Evolutionary conservation across 106 monocot genomes (phyloP).

Genomic region (Platanthera zijinensis): DNA sequence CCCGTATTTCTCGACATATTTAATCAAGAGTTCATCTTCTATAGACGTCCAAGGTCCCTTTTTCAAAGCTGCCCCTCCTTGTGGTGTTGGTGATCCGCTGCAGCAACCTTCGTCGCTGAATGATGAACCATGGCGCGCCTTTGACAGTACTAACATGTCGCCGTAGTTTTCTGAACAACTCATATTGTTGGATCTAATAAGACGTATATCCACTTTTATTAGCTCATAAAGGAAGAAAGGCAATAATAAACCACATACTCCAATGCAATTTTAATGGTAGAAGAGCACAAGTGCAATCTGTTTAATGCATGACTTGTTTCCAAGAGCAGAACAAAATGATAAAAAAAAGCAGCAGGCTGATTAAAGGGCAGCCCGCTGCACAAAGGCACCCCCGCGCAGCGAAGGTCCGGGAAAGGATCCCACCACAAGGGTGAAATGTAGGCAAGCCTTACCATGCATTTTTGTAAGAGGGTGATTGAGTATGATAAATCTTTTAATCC

Average conservation of each 20-base stretch:
- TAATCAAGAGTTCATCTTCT: slow-evolving; percentile 60
- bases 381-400: too few species aligned
- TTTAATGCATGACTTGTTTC: neutral
- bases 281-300: neutral
- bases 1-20: slow-evolving; percentile 63
- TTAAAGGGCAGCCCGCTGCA: too few species aligned
- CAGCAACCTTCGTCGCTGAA: slow-evolving; percentile 25
- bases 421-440: too few species aligned
- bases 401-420: too few species aligned
- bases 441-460: too few species aligned
- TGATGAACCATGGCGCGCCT: slow-evolving; percentile 22
- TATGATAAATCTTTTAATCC: too few species aligned
- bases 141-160: slow-evolving; percentile 8
- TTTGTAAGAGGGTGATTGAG: too few species aligned
- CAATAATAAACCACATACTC: neutral
- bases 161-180: slow-evolving; percentile 12
- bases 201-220: neutral
- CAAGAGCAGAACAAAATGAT: neutral
- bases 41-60: slow-evolving; percentile 81
- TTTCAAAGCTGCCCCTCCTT: slow-evolving; percentile 26
- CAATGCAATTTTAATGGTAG: neutral
- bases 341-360: neutral
- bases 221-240: too few species aligned
- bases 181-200: slow-evolving; percentile 22
- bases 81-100: slow-evolving; percentile 15